Evolutionary conservation across 2,329 filamentous ascomycete genomes (phyloP).

Genomic region (Trichoderma guizhouense): DNA sequence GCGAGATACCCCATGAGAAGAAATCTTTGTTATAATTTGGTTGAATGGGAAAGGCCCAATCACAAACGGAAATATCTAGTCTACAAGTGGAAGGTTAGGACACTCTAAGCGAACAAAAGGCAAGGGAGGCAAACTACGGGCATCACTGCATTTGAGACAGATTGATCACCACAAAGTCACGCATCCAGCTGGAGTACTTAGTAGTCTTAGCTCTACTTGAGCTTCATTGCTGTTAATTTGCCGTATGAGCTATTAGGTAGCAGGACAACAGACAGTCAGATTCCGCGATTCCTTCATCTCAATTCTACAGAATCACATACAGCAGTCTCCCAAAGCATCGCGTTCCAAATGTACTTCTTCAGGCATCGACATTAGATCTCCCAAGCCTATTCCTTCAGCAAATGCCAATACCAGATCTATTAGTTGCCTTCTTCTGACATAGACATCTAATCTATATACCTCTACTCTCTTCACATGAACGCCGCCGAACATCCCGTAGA

Average conservation of each 20-base stretch:
- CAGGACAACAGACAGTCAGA: not conserved
- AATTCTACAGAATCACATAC: not conserved
- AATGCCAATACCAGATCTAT: not conserved
- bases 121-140: not conserved
- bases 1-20: conserved; percentile 25
- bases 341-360: not conserved
- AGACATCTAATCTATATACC: not conserved
- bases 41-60: conserved; percentile 26
- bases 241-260: not conserved
- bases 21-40: conserved; percentile 24
- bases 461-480: not conserved
- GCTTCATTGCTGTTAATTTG: not conserved
- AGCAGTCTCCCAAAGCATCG: not conserved
- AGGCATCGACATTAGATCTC: not conserved
- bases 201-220: not conserved
- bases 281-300: not conserved
- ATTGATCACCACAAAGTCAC: not conserved
- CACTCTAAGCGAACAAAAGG: conserved; percentile 1
- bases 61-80: conserved; percentile 29
- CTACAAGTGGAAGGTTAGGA: conserved; percentile 28
- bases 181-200: not conserved
- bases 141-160: not conserved
- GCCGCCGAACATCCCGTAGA: not conserved
- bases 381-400: not conserved
- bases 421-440: not conserved